A percentile compares a stretch with the other conserved stretches of the same genome.
phyloP scores from a whole-genome alignment of 2,329 filamentous ascomycete species.

The Zymoseptoria pseudotritici region DNA sequence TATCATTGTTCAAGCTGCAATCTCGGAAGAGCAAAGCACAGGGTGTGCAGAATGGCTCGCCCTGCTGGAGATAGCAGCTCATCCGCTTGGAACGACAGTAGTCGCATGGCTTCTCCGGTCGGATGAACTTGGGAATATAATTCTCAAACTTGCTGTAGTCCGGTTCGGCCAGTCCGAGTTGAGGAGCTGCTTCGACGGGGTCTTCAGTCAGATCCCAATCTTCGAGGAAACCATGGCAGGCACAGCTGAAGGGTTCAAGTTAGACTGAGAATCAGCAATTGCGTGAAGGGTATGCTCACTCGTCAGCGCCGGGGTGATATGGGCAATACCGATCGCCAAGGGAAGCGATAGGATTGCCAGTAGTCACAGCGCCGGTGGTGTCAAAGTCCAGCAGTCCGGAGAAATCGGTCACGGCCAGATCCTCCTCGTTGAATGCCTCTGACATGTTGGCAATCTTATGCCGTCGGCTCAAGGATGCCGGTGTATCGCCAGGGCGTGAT shows the following conservation, averaged over 20 bases:
- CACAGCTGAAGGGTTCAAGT: slow-evolving; percentile 2
- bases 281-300: slow-evolving; percentile 5
- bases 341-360: slow-evolving; percentile 2
- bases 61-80: slow-evolving; percentile 38
- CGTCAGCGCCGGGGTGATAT: slow-evolving; percentile 12
- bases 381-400: slow-evolving; percentile 8
- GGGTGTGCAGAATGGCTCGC: slow-evolving; percentile 37
- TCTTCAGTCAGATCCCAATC: slow-evolving; percentile 12
- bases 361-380: slow-evolving; percentile 1
- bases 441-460: slow-evolving; percentile 7
- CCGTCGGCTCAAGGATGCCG: slow-evolving; percentile 1
- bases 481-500: not conserved
- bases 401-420: slow-evolving; percentile 10
- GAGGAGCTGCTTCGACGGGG: not conserved
- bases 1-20: slow-evolving; percentile 38
- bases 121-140: slow-evolving; percentile 42
- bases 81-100: slow-evolving; percentile 42
- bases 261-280: not conserved
- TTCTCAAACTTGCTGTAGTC: slow-evolving; percentile 36
- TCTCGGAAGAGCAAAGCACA: slow-evolving; percentile 43
- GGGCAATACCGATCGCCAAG: slow-evolving; percentile 6
- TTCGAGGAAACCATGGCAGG: slow-evolving; percentile 13
- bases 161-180: slow-evolving; percentile 16
- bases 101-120: slow-evolving; percentile 40
- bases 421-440: slow-evolving; percentile 9